Percentiles rank a stretch among this genome's conserved stretches.
Conservation (phyloP, 2,329 filamentous ascomycete species). For the Penicillium oxalicum region DNA sequence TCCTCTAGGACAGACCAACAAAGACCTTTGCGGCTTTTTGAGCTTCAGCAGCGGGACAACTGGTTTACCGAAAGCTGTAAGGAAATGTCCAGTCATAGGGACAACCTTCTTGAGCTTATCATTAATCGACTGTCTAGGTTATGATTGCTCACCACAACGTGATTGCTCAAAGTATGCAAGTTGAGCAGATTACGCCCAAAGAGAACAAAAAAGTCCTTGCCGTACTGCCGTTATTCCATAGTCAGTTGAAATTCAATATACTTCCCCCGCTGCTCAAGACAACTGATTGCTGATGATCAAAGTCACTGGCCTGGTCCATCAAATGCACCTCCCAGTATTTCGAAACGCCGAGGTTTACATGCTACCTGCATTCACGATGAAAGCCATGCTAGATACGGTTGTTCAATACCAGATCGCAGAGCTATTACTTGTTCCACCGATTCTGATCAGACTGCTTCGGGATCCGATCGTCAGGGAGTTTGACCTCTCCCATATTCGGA, state of each 20-base stretch:
- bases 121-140: conserved; percentile 25
- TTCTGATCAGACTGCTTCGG: conserved; percentile 53
- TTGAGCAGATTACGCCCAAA: conserved; percentile 47
- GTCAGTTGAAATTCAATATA: conserved; percentile 6
- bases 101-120: too few species aligned
- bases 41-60: conserved; percentile 49
- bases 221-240: conserved; percentile 58
- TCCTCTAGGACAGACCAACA: conserved; percentile 50
- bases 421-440: conserved; percentile 1
- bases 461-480: conserved; percentile 44
- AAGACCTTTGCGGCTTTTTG: conserved; percentile 50
- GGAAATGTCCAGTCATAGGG: not conserved
- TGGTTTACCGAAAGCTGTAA: conserved; percentile 44
- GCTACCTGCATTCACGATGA: conserved; percentile 55
- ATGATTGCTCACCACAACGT: conserved; percentile 52
- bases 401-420: not conserved
- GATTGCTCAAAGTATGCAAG: conserved; percentile 57
- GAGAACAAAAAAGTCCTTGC: conserved; percentile 50
- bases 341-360: conserved; percentile 3
- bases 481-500: conserved; percentile 50
- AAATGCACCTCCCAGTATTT: conserved; percentile 2
- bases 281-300: not conserved
- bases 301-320: conserved; percentile 57
- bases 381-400: conserved; percentile 19
- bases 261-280: not conserved